Base-by-base conservation (phyloP, 106 monocot species). In the Dendrobium nobile region DNA sequence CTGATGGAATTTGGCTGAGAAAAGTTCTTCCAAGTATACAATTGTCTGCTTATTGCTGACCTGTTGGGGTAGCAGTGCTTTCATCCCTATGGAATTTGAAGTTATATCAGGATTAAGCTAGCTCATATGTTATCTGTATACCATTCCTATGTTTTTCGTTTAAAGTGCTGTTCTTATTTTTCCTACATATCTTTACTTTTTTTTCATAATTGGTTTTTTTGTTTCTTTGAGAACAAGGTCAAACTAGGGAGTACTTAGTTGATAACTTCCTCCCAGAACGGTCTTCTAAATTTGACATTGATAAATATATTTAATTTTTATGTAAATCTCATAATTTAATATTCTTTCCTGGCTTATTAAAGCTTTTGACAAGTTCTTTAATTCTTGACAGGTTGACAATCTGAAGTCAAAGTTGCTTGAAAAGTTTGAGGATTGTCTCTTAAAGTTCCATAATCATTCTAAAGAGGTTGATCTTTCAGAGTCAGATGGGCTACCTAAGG, bases 351-450 rank as follows among this genome's bases (percentile, higher is more conserved):
- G 3, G 37, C 37, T 37, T 37, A 75, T 10, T 37, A 40, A 73
- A 41, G 43, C 41, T 42, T 74, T 74, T 43, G 43, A 48, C 76
- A 76, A 24, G 9, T 51, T 31, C n/a, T 61, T 73, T 78, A 74
- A 73, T 79, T 8, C 9, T 40, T 82, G 31, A 79, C 78, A 93
- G 93, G 93, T 93, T 18, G 90, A 90, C 42, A 87, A 77, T 85
- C 81, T 93, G 65, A 93, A 93, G 76, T 41, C 85, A 72, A 93
- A 83, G 42, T 84, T 93, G 54, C 88, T 93, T 65, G 85, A 93
- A 67, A 93, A 90, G 83, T 80, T 93, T 67, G 93, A 93, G 82
- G 93, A 93, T 48, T 90, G 79, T 72, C 85, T 93, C 28, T 77
- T 84, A 70, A 86, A 86, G 79, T 79, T 88, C 75, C 77, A 87